These are phyloP conservation scores for Leccinum barrowsii DNA, from an alignment of 768 basidiomycete genomes.

Conservation along the genomic window DNA sequence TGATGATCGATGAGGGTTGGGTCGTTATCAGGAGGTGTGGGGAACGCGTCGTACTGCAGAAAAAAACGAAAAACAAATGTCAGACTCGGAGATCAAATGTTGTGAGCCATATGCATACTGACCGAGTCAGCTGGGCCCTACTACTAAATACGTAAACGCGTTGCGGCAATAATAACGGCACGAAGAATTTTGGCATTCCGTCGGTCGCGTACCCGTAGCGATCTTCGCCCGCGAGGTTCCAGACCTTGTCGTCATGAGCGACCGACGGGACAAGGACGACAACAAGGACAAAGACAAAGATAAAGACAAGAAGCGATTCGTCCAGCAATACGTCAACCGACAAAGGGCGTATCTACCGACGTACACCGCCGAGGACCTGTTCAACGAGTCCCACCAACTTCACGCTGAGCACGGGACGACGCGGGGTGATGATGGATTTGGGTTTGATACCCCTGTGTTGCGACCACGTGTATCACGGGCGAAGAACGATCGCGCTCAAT, in stretches of 20 bases:
- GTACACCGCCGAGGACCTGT: slow-evolving; percentile 42
- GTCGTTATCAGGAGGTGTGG: not conserved
- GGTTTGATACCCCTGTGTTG: slow-evolving; percentile 55
- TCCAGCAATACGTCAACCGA: slow-evolving; percentile 46
- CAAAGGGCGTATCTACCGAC: slow-evolving; percentile 44
- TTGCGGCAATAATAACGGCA: not conserved
- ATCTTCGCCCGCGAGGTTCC: not conserved
- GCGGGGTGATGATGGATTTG: slow-evolving; percentile 24
- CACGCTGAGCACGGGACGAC: slow-evolving; percentile 5
- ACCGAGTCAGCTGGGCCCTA: too few relatives aligned
- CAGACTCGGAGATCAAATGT: not conserved
- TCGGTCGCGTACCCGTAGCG: not conserved
- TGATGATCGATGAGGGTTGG: not conserved
- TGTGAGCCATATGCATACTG: not conserved
- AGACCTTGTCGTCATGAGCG: not conserved
- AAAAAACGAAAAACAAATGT: not conserved
- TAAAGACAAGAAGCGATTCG: slow-evolving; percentile 31
- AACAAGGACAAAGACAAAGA: slow-evolving; percentile 17
- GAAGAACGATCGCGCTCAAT: slow-evolving; percentile 1
- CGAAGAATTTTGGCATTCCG: not conserved
- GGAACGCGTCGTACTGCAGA: not conserved
- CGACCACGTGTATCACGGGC: slow-evolving; percentile 39
- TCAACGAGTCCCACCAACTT: slow-evolving; percentile 9
- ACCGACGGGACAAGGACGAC: slow-evolving; percentile 30
- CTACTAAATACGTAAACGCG: not conserved